Base-by-base conservation (phyloP, 371 early-diverging fungal genomes). In the Funneliformis caledonium region DNA sequence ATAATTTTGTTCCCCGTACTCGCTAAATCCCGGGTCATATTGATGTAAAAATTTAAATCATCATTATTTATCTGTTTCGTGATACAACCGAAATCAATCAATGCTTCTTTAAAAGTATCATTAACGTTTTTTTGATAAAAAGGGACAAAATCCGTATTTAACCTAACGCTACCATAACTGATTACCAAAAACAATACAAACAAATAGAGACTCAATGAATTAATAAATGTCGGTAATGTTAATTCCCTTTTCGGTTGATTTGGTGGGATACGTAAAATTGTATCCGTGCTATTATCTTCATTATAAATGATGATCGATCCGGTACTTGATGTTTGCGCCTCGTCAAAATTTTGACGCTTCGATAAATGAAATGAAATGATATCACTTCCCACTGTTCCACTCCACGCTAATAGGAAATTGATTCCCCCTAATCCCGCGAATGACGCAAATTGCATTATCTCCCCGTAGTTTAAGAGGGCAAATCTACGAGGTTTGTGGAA, bases 361-460 rank as follows among this genome's bases (percentile, higher is more conserved):
- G 7, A 16, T 19, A 56, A 16, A 2, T 56, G 56, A 56, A 19
- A 56, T 16, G 19, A 19, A 5, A 56, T 56, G 1, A 76, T 14
- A 62, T 76, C 61, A 31, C 42, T 26, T 22, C 76, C 76, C 16
- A 76, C 45, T 2, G 47, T 2, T 3, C 76, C 76, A 62, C 76
- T 43, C 76, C 76, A 76, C 14, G 76, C 22, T 26, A 76, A 45
- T 5, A 76, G 45, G 33, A 76, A 76, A 62, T 76, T 64, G 47
- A 76, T 60, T n/a, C 76, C 76, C 4, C 76, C 43, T 47, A 76
- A 22, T 42, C 76, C 76, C 1, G 76, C 64, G 31, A 76, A 62
- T 43, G 76, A 76, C 14, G 76, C 76, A 14, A 76, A 47, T 61
- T 76, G 76, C 43, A 22, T 31, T 0, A 64, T 60, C 43, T 76